Percentiles rank a stretch among this genome's conserved stretches.
These are phyloP conservation scores for Furcasterigmium sp. DNA, from an alignment of 2,329 filamentous ascomycete species.

Conservation along the genomic window DNA sequence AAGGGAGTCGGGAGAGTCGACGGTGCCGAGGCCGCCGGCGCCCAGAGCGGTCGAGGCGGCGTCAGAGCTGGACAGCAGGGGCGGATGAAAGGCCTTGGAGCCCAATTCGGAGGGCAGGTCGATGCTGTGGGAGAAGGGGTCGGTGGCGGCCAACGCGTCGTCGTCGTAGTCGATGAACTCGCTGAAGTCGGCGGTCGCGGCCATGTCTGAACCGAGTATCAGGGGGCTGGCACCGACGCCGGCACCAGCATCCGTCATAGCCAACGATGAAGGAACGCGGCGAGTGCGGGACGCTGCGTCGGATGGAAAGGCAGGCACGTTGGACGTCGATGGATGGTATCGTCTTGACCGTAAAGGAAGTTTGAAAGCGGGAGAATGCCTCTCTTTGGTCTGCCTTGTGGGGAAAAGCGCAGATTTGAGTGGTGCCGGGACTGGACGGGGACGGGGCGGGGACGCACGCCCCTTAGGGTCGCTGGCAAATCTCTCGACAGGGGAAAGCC, in stretches of 20 bases:
- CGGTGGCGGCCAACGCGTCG: conserved; percentile 22
- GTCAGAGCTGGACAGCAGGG: conserved; percentile 9
- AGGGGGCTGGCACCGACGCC: conserved; percentile 27
- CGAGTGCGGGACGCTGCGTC: not conserved
- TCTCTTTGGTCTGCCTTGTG: not conserved
- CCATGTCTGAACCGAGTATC: conserved; percentile 30
- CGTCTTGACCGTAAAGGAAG: no score
- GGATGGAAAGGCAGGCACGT: no score
- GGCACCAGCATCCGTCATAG: conserved; percentile 16
- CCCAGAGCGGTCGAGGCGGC: conserved; percentile 10
- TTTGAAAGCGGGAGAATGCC: not conserved
- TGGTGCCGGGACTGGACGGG: no score
- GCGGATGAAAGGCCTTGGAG: conserved; percentile 25
- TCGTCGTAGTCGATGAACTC: conserved; percentile 32
- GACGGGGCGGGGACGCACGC: no score
- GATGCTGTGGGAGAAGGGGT: conserved; percentile 15
- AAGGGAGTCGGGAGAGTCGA: conserved; percentile 35
- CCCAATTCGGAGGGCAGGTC: conserved; percentile 14
- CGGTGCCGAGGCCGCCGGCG: conserved; percentile 20
- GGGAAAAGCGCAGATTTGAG: not conserved
- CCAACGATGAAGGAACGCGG: conserved; percentile 1
- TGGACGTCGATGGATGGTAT: no score
- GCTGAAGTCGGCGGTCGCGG: conserved; percentile 19
- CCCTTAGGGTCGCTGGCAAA: no score
- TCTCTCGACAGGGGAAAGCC: no score